Base-by-base conservation (phyloP, 352 stramenopile species). In the Phytophthora boehmeriae region DNA sequence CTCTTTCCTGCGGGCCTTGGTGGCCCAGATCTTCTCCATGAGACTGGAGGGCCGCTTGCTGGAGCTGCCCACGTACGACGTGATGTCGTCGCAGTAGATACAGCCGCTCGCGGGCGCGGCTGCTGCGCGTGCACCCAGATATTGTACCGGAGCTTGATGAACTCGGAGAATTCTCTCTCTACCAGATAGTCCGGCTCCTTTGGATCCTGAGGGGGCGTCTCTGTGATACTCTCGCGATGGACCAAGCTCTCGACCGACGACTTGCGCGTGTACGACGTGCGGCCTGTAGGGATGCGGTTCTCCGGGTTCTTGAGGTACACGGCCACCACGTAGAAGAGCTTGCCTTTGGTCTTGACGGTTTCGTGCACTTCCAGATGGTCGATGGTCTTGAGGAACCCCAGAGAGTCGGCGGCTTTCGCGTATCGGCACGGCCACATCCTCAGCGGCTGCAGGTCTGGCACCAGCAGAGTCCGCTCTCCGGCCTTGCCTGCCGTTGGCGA, bases 261-360 rank as follows among this genome's bases (percentile, higher is more conserved):
- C 38, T 62, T 66, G 47, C 61, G 56, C 19, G 52, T 64, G 35
- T 57, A 49, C 23, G 67, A 71, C 10, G 41, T 52, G 11, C 73
- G 68, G 23, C 56, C 73, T 32, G 76, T 82, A 16, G 76, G 76
- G 59, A 85, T 82, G 30, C 73, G 73, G 42, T 54, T 80, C 28
- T 73, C 66, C 11, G 68, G 59, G 52, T 78, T 76, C 63, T 78
- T 73, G 39, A 80, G 59, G 54, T 75, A 82, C 5, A 85, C 54
- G 35, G 66, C 73, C 46, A 85, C 46, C 17, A 76, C 68, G 54
- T 73, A 80, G 47, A 68, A 56, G 22, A 70, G 47, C 5, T 63
- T 61, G 20, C 73, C 68, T 42, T 77, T 47, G 36, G 68, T 46
- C 55, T 73, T 76, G 50, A 72, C 65, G 16, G 56, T 67, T 38